These are phyloP conservation scores for Phytophthora hybrid DNA, from an alignment of 352 stramenopile genomes.

Conservation along the genomic window DNA sequence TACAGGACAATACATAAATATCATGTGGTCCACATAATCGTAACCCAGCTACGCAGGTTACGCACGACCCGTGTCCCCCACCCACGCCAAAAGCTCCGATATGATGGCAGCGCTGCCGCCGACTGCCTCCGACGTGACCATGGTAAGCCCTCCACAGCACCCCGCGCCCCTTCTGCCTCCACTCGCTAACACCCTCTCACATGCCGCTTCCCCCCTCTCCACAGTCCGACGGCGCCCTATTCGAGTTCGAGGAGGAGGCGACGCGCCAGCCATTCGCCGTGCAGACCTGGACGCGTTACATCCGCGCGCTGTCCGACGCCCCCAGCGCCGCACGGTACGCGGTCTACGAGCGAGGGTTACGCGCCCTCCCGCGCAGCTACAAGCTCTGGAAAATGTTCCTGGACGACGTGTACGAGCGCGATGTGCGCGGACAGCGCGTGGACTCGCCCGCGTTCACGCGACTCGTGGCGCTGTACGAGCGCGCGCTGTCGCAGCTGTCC, in stretches of 20 bases:
- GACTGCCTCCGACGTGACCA: constrained; percentile 22
- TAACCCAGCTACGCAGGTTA: constrained; percentile 11
- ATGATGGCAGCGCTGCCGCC: constrained; percentile 25
- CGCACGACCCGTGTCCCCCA: neutral
- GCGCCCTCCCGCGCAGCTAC: constrained; percentile 91
- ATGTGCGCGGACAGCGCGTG: constrained; percentile 72
- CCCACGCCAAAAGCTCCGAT: neutral
- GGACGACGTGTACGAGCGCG: constrained; percentile 68
- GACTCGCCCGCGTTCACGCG: constrained; percentile 54
- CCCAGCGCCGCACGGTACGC: constrained; percentile 42
- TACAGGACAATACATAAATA: neutral
- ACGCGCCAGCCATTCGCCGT: constrained; percentile 85
- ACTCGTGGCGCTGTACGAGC: constrained; percentile 83
- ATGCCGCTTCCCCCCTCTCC: neutral
- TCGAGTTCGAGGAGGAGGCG: constrained; percentile 89
- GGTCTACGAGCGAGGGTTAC: constrained; percentile 91
- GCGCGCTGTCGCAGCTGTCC: constrained; percentile 91
- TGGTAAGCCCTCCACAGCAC: constrained; percentile 19
- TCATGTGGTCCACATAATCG: constrained; percentile 5
- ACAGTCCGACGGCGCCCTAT: constrained; percentile 35
- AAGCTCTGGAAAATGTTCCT: constrained; percentile 96
- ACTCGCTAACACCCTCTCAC: neutral
- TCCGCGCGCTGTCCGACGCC: constrained; percentile 47
- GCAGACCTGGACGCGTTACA: constrained; percentile 83
- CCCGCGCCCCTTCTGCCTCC: neutral